Base-by-base conservation (phyloP, 2,329 filamentous ascomycete species). In the Pestalotiopsis sp. region DNA sequence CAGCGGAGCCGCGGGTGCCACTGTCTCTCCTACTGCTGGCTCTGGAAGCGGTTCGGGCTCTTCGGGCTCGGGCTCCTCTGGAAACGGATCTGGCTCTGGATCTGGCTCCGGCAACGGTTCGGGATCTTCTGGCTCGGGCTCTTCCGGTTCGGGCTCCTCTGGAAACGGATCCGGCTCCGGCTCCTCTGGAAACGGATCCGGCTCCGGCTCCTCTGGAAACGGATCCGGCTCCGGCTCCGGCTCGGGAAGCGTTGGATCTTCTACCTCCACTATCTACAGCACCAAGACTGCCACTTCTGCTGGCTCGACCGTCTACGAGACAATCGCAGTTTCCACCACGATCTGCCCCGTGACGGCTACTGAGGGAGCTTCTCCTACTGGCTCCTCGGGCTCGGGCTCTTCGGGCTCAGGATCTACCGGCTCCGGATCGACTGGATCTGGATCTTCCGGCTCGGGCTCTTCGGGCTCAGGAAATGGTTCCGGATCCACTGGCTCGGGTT, bases 301-400 rank as follows among this genome's bases (percentile, higher is more conserved):
- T 81, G 74, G 85, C 82, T 76, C 82, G 81, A 20, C 79, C 20
- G 72, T 80, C 38, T 83, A 82, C 25, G 77, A 80, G 41, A 82
- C 81, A 4, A 78, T 85, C 45, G 72, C 81, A 39, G 59, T 83
- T 52, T 84, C 81, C 72, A 86, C 83, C 12, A 85, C 84, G 9
- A 77, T 85, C 67, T 85, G 81, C 75, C 81, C 80, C n/a, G 76
- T 84, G 66, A 83, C 77, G 74, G 38, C 52, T 13, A 41, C 64
- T 27, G 64, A n/a, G 14, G 59, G 59, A 55, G 7, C 38, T 59
- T 31, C 41, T 14, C 41, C 41, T 45, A 45, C 41, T n/a, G 41
- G 41, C 13, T 59, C 55, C 20, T 20, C n/a, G 12, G 25, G 17
- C 23, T 23, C 17, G 1, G 23, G 12, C 17, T 59, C 55, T 36